Evolutionary conservation across 495 filamentous ascomycete genomes (phyloP).

Genomic region (Cairneyella variabilis): DNA sequence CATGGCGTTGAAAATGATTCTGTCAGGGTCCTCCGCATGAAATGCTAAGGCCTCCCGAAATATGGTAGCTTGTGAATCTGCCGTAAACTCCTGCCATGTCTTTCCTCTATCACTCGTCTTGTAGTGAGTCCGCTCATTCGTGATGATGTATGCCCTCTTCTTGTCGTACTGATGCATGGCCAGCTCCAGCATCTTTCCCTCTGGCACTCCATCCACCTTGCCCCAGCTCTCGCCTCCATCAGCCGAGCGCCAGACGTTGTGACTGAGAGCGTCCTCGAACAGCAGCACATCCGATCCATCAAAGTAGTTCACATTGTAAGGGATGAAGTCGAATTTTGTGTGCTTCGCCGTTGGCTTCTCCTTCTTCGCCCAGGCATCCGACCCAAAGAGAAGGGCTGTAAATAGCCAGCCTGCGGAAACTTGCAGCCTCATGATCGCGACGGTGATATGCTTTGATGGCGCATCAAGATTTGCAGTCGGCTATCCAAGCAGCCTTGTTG

Average conservation of each 20-base stretch:
- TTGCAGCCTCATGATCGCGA: conserved; percentile 27
- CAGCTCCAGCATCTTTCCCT: conserved; percentile 56
- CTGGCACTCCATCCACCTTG: conserved; percentile 56
- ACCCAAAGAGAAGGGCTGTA: conserved; percentile 15
- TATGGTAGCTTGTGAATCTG: conserved; percentile 42
- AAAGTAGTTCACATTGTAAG: conserved; percentile 75
- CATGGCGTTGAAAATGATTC: conserved; percentile 76
- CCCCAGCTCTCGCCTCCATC: conserved; percentile 78
- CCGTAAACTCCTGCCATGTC: conserved; percentile 70
- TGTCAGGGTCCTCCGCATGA: conserved; percentile 74
- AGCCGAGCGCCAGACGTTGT: conserved; percentile 64
- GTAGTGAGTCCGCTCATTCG: conserved; percentile 63
- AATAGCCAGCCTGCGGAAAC: conserved; percentile 21
- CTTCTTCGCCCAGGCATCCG: conserved; percentile 36
- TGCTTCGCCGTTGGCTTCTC: conserved; percentile 41
- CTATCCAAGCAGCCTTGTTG: conserved; percentile 21
- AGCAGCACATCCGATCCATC: conserved; percentile 76
- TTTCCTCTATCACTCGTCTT: conserved; percentile 75
- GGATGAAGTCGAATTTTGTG: conserved; percentile 58
- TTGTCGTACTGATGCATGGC: conserved; percentile 72
- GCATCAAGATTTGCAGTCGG: conserved; percentile 21
- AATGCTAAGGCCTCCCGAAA: conserved; percentile 56
- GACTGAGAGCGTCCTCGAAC: conserved; percentile 50
- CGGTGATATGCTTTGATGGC: conserved; percentile 6
- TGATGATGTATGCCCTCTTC: conserved; percentile 73